Evolutionary conservation across 73 alveolate species (phyloP), one percentile per base, ranked within the genome.

Genomic region (Paramecium tetraurelia): DNA sequence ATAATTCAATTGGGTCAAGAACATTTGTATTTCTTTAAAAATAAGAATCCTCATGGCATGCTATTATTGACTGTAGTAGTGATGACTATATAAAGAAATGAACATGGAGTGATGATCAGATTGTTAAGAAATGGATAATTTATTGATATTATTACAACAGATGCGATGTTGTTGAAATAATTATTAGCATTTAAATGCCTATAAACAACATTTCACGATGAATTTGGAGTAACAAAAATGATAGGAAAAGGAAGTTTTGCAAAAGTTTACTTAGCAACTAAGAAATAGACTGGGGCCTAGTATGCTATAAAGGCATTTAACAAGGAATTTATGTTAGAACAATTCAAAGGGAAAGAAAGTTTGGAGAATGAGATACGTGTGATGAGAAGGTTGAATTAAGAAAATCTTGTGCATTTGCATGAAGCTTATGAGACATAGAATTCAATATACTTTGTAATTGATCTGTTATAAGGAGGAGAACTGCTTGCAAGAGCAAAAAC

Each of bases 241-340:
- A 89, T 89, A 33, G 94, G 94, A 14, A 89, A 89, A 53, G 94
- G 94, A 8, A 44, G 85, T 7, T 89, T 89, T 35, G 94, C 94
- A 5, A 89, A 89, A 71, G 94, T 89, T 36, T 89, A 89, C 44
- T 68, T 89, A 14, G 94, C 94, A 24, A 35, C 94, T 18, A 89
- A 89, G 57, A 89, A 89, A 63, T 58, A 53, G 16, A 71, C 22
- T 46, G 92, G 92, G 11, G 48, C 21, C 10, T 44, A 89, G 33
- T 89, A 89, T 89, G 94, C 94, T 7, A 72, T 89, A 2, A 89
- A 89, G 57, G 94, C 94, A 5, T 89, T 89, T 70, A 89, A 89
- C 58, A 89, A 89, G 40, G 94, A 89, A 53, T 89, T 71, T 89
- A 89, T 89, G 94, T 48, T 85, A 12, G 94, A 83, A 7, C 22